Percentiles rank a stretch among this genome's conserved stretches.
These are phyloP conservation scores for Magnaporthales sp. DNA, from an alignment of 2,329 filamentous ascomycete species.

Conservation along the genomic window DNA sequence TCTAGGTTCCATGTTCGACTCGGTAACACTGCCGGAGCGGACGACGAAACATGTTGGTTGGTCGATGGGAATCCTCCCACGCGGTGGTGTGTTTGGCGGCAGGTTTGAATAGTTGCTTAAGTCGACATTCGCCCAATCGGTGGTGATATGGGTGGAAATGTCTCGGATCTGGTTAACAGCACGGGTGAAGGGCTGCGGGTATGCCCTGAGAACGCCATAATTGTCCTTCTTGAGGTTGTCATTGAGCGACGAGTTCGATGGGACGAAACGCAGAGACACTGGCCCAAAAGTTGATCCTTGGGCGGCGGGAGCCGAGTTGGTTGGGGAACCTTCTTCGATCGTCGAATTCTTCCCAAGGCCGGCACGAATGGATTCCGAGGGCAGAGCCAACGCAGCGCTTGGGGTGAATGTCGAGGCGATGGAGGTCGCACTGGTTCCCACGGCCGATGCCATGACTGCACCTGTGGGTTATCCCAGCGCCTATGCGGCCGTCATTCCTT, in stretches of 20 bases:
- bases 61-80: neutral
- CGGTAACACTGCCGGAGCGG: neutral
- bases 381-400: neutral
- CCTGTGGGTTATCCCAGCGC: neutral
- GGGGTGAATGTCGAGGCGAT: neutral
- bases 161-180: neutral
- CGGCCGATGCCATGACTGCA: neutral
- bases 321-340: neutral
- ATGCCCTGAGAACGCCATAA: conserved; percentile 2
- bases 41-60: conserved; percentile 2
- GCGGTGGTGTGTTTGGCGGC: neutral
- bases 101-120: neutral
- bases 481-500: conserved; percentile 3
- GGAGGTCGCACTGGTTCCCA: neutral
- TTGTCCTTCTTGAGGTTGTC: conserved; percentile 2
- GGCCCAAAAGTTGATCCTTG: neutral
- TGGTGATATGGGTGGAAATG: neutral
- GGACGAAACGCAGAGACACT: neutral
- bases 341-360: neutral
- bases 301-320: neutral
- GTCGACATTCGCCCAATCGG: neutral
- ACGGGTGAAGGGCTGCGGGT: conserved; percentile 2
- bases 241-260: neutral
- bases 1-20: neutral
- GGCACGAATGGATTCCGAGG: neutral